Percentiles rank a stretch among this genome's conserved stretches.
phyloP scores from a whole-genome alignment of 108 stramenopile species.

The Phaeodactylum tricornutum region DNA sequence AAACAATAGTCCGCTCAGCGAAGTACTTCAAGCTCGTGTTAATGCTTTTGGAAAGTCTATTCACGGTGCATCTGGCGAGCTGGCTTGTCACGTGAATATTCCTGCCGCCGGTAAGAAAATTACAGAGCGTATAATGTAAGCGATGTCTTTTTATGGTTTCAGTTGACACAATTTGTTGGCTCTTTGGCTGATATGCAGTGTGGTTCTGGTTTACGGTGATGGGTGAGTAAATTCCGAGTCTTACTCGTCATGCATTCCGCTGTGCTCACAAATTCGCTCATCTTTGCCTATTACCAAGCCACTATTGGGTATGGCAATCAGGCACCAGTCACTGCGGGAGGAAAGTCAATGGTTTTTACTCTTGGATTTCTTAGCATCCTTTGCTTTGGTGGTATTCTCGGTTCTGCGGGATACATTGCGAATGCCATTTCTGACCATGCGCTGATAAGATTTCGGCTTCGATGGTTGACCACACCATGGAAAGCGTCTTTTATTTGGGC shows the following conservation, averaged over 20 bases:
- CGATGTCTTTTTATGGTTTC: background rate
- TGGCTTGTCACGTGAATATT: slow-evolving; percentile 15
- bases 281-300: slow-evolving; percentile 2
- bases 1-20: no score
- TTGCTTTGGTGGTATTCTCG: slow-evolving; percentile 29
- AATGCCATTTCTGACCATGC: slow-evolving; percentile 30
- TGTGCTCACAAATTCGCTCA: background rate
- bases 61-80: slow-evolving; percentile 22
- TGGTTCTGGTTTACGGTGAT: slow-evolving; percentile 51
- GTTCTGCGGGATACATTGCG: slow-evolving; percentile 25
- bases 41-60: slow-evolving; percentile 4
- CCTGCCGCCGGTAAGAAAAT: slow-evolving; percentile 4
- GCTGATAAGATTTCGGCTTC: slow-evolving; percentile 4
- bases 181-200: background rate
- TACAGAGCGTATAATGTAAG: no score
- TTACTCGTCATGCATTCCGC: background rate
- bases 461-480: slow-evolving; percentile 10
- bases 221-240: no score
- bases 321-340: slow-evolving; percentile 24
- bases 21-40: slow-evolving; percentile 1
- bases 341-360: slow-evolving; percentile 24
- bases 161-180: background rate
- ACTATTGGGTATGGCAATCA: slow-evolving; percentile 64
- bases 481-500: slow-evolving; percentile 26
- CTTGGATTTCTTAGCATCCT: slow-evolving; percentile 37